Conservation (phyloP, 116 monocot genomes). For the Dioscorea cayenensis region DNA sequence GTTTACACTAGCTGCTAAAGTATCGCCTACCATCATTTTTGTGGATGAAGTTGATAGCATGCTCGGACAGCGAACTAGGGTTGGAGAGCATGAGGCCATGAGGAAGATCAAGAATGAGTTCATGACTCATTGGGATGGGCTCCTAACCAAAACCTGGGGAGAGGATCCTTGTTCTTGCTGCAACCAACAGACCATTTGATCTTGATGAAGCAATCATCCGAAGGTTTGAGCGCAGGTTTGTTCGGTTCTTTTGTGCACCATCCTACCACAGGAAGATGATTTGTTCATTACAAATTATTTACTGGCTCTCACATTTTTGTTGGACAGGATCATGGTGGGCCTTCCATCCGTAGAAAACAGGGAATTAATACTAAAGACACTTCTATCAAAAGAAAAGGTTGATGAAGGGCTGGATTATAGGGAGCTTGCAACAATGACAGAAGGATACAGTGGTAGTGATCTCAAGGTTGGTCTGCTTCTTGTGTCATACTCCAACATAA, state of each 20-base stretch:
- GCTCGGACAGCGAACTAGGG: slow-evolving; percentile 78
- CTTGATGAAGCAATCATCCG: slow-evolving; percentile 98
- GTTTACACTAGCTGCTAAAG: slow-evolving; percentile 91
- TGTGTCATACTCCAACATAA: background rate
- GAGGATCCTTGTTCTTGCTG: slow-evolving; percentile 94
- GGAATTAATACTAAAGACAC: slow-evolving; percentile 72
- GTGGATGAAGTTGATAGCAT: slow-evolving; percentile 99
- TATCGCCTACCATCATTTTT: slow-evolving; percentile 96
- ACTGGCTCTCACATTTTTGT: background rate
- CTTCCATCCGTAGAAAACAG: slow-evolving; percentile 78
- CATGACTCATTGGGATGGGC: slow-evolving; percentile 98
- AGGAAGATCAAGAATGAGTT: slow-evolving; percentile 97
- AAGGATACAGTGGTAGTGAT: slow-evolving; percentile 99
- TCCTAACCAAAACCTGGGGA: slow-evolving; percentile 72
- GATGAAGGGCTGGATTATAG: slow-evolving; percentile 74
- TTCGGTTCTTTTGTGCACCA: background rate
- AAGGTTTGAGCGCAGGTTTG: slow-evolving; percentile 93
- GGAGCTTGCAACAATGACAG: slow-evolving; percentile 89
- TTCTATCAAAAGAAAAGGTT: slow-evolving; percentile 93
- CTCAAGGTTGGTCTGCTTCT: slow-evolving; percentile 67
- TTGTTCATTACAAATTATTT: background rate
- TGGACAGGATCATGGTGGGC: slow-evolving; percentile 92
- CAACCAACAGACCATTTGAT: slow-evolving; percentile 99
- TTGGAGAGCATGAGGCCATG: slow-evolving; percentile 81
- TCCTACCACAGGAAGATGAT: background rate